phyloP scores from a whole-genome alignment of 2,329 filamentous ascomycete genomes.

The Botrytis sinoallii region DNA sequence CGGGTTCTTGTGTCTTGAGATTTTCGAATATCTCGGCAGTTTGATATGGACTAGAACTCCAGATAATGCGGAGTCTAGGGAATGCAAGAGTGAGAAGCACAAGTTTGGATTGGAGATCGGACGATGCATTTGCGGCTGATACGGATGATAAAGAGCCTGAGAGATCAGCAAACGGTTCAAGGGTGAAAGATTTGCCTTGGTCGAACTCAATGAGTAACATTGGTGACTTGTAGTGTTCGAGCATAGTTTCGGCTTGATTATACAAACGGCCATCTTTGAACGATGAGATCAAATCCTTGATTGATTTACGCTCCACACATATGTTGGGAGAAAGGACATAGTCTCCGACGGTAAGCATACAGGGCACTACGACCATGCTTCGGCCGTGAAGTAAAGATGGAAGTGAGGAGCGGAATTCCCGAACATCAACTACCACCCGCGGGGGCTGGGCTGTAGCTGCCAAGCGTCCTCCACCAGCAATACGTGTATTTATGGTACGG shows the following conservation, averaged over 20 bases:
- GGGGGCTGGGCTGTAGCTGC: conserved; percentile 82
- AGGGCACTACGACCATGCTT: conserved; percentile 84
- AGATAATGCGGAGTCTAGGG: conserved; percentile 84
- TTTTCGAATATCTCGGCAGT: conserved; percentile 96
- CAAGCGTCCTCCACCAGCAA: conserved; percentile 86
- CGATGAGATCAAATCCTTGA: conserved; percentile 86
- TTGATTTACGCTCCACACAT: conserved; percentile 90
- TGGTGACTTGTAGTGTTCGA: conserved; percentile 82
- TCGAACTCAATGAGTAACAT: conserved; percentile 98
- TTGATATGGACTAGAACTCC: conserved; percentile 90
- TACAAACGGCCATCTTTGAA: conserved; percentile 90
- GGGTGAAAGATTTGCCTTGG: conserved; percentile 93
- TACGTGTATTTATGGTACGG: conserved; percentile 92
- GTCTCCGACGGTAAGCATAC: conserved; percentile 94
- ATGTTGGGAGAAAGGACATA: conserved; percentile 90
- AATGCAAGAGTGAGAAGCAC: conserved; percentile 92
- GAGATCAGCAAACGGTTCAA: conserved; percentile 74
- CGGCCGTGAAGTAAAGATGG: conserved; percentile 88
- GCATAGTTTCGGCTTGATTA: conserved; percentile 90
- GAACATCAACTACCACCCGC: conserved; percentile 89
- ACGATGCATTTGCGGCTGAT: conserved; percentile 56
- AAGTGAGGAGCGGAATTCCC: conserved; percentile 90
- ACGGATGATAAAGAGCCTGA: conserved; percentile 61
- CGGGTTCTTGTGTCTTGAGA: conserved; percentile 82
- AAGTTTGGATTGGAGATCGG: conserved; percentile 86